Evolutionary conservation across 805 yeast species (phyloP).

Genomic region (Hanseniaspora taiwanica): DNA sequence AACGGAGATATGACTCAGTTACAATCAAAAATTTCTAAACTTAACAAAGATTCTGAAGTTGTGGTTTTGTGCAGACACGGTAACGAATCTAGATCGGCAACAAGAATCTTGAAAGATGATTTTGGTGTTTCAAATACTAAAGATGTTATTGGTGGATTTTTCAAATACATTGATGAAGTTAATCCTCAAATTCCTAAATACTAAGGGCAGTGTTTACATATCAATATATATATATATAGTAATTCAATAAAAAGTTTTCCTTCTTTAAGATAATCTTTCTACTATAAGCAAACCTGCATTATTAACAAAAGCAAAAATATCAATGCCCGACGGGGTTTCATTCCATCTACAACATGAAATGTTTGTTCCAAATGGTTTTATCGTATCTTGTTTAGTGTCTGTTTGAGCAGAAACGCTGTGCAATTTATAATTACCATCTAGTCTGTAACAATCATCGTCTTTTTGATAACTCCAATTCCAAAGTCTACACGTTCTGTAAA

Average conservation of each 20-base stretch:
- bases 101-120: constrained; percentile 37
- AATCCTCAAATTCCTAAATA: constrained; percentile 55
- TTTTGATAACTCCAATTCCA: constrained; percentile 31
- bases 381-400: constrained; percentile 21
- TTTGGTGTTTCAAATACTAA: constrained; percentile 36
- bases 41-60: constrained; percentile 22
- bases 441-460: constrained; percentile 26
- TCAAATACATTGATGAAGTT: constrained; percentile 47
- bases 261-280: constrained; percentile 11
- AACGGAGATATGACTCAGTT: constrained; percentile 18
- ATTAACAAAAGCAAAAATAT: constrained; percentile 28
- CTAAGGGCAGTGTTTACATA: constrained; percentile 17
- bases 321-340: constrained; percentile 31
- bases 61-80: constrained; percentile 77
- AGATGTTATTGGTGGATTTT: constrained; percentile 72
- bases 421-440: constrained; percentile 28
- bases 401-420: constrained; percentile 20
- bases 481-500: constrained; percentile 22
- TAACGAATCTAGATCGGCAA: constrained; percentile 79
- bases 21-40: constrained; percentile 14
- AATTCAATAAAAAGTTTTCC: neutral
- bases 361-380: constrained; percentile 34
- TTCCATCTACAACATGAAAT: constrained; percentile 47
- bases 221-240: constrained; percentile 13
- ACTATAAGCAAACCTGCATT: constrained; percentile 21